Base-by-base conservation (phyloP, 768 basidiomycete genomes). In the Leccinellum rugosiceps region DNA sequence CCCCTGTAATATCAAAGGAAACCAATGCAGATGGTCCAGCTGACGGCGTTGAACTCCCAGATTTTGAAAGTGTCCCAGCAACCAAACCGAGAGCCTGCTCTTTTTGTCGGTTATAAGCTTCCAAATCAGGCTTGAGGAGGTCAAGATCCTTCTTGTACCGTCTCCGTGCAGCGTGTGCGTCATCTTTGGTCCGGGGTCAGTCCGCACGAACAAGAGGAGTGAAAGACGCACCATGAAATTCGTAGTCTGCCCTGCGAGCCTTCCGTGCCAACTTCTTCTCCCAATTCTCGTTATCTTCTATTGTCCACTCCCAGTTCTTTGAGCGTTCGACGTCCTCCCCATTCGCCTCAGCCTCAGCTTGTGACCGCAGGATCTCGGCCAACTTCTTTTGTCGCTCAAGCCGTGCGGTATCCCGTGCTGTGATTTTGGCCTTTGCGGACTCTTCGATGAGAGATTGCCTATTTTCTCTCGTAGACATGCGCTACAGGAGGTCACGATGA, bases 241-340 rank as follows among this genome's bases (percentile, higher is more conserved):
- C 87, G 62, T 86, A 92, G 73, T 96, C 92, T 9, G 87, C 91
- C 72, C 92, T 80, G 71, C 93, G 80, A 61, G 82, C 83, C 74
- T 94, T 98, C 65, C 87, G 76, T 25, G 85, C 87, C 63, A 83
- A 72, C 71, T 94, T 93, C 50, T 69, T 69, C 45, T 68, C 66
- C 66, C 66, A 68, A 19, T 69, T 69, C 32, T 69, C 66, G 15
- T 69, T 69, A 31, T 68, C 66, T n/a, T 68, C 66, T 53, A 68
- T 67, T 14, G 66, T 67, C 66, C 66, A 67, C n/a, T 97, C 94
- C 97, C 97, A 99, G 56, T 85, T 80, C 59, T 98, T 98, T 93
- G 56, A 97, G 85, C 26, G 90, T 90, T 78, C 90, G 94, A 92
- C 77, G 68, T 98, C 95, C 70, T 94, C 92, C n/a, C 94, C 96